A percentile compares a stretch with the other conserved stretches of the same genome.
Evolutionary conservation across 805 yeast genomes (phyloP).

Genomic region (Teunomyces tritomae): DNA sequence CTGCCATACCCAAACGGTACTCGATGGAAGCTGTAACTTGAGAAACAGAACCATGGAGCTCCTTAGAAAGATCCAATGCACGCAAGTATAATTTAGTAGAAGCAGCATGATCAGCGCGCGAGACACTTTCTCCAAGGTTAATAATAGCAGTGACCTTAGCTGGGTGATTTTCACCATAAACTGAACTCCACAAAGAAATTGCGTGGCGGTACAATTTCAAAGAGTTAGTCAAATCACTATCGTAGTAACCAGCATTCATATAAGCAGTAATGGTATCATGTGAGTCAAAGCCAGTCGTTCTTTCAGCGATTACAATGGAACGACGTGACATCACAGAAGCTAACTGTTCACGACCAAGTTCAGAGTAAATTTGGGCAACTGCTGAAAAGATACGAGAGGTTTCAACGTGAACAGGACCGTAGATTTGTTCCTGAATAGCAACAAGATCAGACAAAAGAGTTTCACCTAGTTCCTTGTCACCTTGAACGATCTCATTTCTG

Average conservation of each 20-base stretch:
- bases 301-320: slow-evolving; percentile 71
- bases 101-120: slow-evolving; percentile 47
- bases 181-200: slow-evolving; percentile 52
- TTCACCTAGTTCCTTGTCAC: slow-evolving; percentile 54
- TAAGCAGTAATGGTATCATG: slow-evolving; percentile 70
- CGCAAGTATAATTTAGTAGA: slow-evolving; percentile 53
- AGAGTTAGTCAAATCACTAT: slow-evolving; percentile 60
- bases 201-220: slow-evolving; percentile 62
- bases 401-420: slow-evolving; percentile 76
- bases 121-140: slow-evolving; percentile 59
- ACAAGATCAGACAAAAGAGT: slow-evolving; percentile 67
- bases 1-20: slow-evolving; percentile 57
- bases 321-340: slow-evolving; percentile 67
- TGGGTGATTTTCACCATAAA: slow-evolving; percentile 68
- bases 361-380: slow-evolving; percentile 66
- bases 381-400: slow-evolving; percentile 68
- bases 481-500: slow-evolving; percentile 35
- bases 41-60: slow-evolving; percentile 55
- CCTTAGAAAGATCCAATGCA: slow-evolving; percentile 50
- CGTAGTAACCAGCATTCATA: slow-evolving; percentile 72
- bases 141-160: slow-evolving; percentile 61
- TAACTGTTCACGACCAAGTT: slow-evolving; percentile 50
- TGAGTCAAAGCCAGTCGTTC: slow-evolving; percentile 78
- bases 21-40: slow-evolving; percentile 62
- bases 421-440: slow-evolving; percentile 74